Base-by-base conservation (phyloP, 2,329 filamentous ascomycete genomes). In the Colletotrichum abscissum region DNA sequence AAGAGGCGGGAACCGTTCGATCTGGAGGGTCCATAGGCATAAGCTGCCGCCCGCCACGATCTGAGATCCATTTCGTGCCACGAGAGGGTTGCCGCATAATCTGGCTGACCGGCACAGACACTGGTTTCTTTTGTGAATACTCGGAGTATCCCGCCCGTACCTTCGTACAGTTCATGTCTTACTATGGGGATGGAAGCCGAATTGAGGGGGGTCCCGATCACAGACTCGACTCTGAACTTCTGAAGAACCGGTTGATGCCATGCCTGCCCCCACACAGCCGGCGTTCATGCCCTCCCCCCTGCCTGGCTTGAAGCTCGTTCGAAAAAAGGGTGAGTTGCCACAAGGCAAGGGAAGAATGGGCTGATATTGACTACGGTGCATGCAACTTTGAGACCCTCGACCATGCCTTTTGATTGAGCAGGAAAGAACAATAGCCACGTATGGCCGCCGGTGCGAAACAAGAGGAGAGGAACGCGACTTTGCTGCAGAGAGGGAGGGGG, bases 171-270 rank as follows among this genome's bases (percentile, higher is more conserved):
- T 62, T 22, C n/a, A 59, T 12, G 24, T 38, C 58, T 24, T 5
- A 22, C n/a, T 14, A 52, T 55, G 38, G 19, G 55, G 14, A n/a
- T 22, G 59, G 42, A 56, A 69, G 69, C 30, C 59, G 42, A 56
- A 28, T 42, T 68, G 64, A 42, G 57, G 68, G 52, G 26, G 57
- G 11, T 8, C 19, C 26, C n/a, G 19, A 30, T n/a, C 9, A 7
- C 7, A 58, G 55, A 49, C 11, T 24, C 57, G 57, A 57, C 42
- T 46, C 69, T 72, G 65, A 60, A 69, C 56, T 57, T 46, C 69
- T 72, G 65, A 60, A 69, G 54, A 49, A 60, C 63, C 59, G 69
- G 66, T 59, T 30, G 69, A 63, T 42, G 26, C 57, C 65, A 72
- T 30, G n/a, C 55, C 54, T 28, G 30, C 63, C 59, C 12, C 59